Evolutionary conservation across 2,329 filamentous ascomycete genomes (phyloP).

Genomic region (Metarhizium anisopliae): DNA sequence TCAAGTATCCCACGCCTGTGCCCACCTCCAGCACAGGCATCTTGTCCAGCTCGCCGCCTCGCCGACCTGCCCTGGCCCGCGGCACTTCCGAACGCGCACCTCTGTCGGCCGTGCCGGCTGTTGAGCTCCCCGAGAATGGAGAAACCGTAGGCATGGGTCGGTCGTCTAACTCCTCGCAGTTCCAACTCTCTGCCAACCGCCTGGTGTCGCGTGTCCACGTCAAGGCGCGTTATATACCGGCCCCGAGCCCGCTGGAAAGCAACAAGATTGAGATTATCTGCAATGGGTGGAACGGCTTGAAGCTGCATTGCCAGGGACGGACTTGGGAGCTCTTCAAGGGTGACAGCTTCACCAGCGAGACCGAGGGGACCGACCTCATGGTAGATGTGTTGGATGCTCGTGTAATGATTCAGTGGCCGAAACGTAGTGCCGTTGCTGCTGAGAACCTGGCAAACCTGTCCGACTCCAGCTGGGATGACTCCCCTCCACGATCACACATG

Average conservation of each 20-base stretch:
- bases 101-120: slow-evolving; percentile 70
- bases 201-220: slow-evolving; percentile 91
- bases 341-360: slow-evolving; percentile 83
- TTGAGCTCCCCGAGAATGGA: slow-evolving; percentile 74
- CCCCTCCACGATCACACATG: slow-evolving; percentile 32
- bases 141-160: slow-evolving; percentile 80
- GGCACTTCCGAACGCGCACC: slow-evolving; percentile 70
- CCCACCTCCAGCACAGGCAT: slow-evolving; percentile 92
- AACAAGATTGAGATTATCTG: slow-evolving; percentile 84
- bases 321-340: slow-evolving; percentile 82
- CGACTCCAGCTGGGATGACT: slow-evolving; percentile 65
- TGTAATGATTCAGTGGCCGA: slow-evolving; percentile 83
- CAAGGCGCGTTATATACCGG: slow-evolving; percentile 72
- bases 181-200: slow-evolving; percentile 85
- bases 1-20: slow-evolving; percentile 85
- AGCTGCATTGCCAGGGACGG: slow-evolving; percentile 81
- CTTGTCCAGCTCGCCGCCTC: slow-evolving; percentile 74
- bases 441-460: slow-evolving; percentile 42
- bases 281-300: slow-evolving; percentile 91
- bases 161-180: slow-evolving; percentile 91
- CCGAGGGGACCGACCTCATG: slow-evolving; percentile 83
- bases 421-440: slow-evolving; percentile 32
- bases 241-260: slow-evolving; percentile 56
- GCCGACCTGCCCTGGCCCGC: slow-evolving; percentile 43
- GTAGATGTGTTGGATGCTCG: slow-evolving; percentile 89